Conservation (phyloP, 495 filamentous ascomycete genomes). For the Penicillium manginii region DNA sequence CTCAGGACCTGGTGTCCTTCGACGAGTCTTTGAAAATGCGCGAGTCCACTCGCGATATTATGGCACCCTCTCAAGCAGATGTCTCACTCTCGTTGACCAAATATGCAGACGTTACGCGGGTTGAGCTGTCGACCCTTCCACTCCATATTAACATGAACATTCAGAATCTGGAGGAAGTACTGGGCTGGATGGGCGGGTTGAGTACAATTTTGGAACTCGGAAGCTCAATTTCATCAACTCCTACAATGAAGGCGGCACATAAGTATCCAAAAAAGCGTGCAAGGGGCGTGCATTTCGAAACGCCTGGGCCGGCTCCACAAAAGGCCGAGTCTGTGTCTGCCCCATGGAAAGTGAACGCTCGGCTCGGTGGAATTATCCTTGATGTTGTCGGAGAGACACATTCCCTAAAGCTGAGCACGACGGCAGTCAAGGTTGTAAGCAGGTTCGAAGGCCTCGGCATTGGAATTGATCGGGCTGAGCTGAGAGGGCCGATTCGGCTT, state of each 20-base stretch:
- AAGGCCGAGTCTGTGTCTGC: constrained; percentile 28
- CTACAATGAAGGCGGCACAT: constrained; percentile 52
- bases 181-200: constrained; percentile 87
- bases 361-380: constrained; percentile 75
- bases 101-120: constrained; percentile 51
- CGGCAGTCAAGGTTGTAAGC: constrained; percentile 76
- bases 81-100: constrained; percentile 64
- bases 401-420: constrained; percentile 72
- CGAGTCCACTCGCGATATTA: constrained; percentile 67
- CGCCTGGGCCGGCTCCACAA: constrained; percentile 24
- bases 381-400: constrained; percentile 77
- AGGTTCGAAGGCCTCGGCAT: constrained; percentile 70
- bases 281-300: constrained; percentile 77
- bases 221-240: constrained; percentile 77
- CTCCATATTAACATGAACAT: constrained; percentile 78
- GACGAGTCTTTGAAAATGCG: constrained; percentile 66
- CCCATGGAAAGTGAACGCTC: constrained; percentile 70
- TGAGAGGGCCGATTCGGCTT: constrained; percentile 68
- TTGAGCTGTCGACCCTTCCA: constrained; percentile 82
- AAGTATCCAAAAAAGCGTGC: constrained; percentile 35
- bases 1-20: constrained; percentile 78
- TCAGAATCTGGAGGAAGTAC: constrained; percentile 79
- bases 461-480: constrained; percentile 72
- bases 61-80: constrained; percentile 62
- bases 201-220: constrained; percentile 90